phyloP scores from a whole-genome alignment of 371 early-diverging fungal genomes.

The Haplosporangium sp. region DNA sequence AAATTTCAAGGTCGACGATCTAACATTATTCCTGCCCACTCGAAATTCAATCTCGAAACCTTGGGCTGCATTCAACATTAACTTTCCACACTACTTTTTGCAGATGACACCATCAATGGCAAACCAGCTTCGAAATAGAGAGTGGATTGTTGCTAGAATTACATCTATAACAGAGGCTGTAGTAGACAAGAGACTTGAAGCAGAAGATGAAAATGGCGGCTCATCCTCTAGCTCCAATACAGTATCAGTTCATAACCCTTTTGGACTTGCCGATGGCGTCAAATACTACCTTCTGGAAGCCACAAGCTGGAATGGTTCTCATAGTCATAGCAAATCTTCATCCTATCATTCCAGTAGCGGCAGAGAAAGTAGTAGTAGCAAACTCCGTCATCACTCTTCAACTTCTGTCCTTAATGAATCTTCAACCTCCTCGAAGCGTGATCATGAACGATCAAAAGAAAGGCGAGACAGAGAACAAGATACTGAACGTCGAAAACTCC shows the following conservation, averaged over 20 bases:
- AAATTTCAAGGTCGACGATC: conserved; percentile 77
- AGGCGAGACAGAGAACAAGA: conserved; percentile 19
- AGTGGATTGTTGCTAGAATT: conserved; percentile 80
- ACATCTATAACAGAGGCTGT: conserved; percentile 66
- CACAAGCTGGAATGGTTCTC: conserved; percentile 60
- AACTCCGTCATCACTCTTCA: conserved; percentile 49
- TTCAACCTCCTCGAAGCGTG: conserved; percentile 32
- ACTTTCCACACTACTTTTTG: conserved; percentile 81
- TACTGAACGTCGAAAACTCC: conserved; percentile 25
- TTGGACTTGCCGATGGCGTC: conserved; percentile 71
- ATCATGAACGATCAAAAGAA: conserved; percentile 29
- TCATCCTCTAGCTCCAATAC: conserved; percentile 22
- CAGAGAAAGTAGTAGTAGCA: conserved; percentile 28
- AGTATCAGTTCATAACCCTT: conserved; percentile 68
- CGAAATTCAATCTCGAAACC: conserved; percentile 76
- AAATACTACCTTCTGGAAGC: conserved; percentile 72
- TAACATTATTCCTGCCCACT: conserved; percentile 82
- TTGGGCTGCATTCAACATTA: conserved; percentile 88
- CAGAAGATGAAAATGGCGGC: conserved; percentile 3
- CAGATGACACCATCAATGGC: conserved; percentile 60
- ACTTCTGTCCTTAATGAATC: conserved; percentile 30
- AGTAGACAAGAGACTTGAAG: conserved; percentile 55
- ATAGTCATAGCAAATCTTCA: conserved; percentile 40
- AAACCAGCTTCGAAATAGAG: conserved; percentile 62
- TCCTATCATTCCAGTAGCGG: conserved; percentile 37